These are phyloP conservation scores for Aristolochia fimbriata DNA, from an alignment of 164 flowering plant species.

Conservation along the genomic window DNA sequence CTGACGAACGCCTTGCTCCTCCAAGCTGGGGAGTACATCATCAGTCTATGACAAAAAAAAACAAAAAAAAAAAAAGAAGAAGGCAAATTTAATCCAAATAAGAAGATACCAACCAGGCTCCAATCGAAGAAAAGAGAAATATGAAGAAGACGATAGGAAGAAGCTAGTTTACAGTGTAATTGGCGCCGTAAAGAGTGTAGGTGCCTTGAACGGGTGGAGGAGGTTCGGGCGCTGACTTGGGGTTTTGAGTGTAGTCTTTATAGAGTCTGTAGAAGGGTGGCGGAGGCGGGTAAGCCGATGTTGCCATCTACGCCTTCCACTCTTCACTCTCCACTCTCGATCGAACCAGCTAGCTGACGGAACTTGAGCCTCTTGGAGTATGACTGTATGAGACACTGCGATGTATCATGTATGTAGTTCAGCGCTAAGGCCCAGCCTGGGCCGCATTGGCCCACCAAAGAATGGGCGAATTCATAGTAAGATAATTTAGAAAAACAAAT, in stretches of 20 bases:
- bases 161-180: conserved; percentile 45
- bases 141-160: neutral
- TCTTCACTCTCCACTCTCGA: conserved; percentile 4
- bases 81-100: neutral
- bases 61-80: neutral
- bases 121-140: neutral
- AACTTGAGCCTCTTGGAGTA: too few relatives aligned
- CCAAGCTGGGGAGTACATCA: conserved; percentile 87
- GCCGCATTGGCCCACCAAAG: too few relatives aligned
- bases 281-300: conserved; percentile 93
- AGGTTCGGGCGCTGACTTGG: conserved; percentile 70
- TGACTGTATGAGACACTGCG: too few relatives aligned
- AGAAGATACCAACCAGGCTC: neutral
- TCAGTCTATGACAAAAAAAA: conserved; percentile 47
- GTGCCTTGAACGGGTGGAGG: conserved; percentile 87
- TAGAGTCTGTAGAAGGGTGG: conserved; percentile 88
- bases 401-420: too few relatives aligned
- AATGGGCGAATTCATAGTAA: too few relatives aligned
- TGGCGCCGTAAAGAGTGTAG: conserved; percentile 61
- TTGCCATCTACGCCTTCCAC: conserved; percentile 27
- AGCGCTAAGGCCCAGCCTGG: too few relatives aligned
- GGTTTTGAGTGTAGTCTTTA: conserved; percentile 56
- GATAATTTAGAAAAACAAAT: too few relatives aligned
- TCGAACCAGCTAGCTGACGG: too few relatives aligned
- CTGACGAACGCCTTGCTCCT: conserved; percentile 93